phyloP scores from a whole-genome alignment of 331 rosid genomes.

The Saraca asoca region DNA sequence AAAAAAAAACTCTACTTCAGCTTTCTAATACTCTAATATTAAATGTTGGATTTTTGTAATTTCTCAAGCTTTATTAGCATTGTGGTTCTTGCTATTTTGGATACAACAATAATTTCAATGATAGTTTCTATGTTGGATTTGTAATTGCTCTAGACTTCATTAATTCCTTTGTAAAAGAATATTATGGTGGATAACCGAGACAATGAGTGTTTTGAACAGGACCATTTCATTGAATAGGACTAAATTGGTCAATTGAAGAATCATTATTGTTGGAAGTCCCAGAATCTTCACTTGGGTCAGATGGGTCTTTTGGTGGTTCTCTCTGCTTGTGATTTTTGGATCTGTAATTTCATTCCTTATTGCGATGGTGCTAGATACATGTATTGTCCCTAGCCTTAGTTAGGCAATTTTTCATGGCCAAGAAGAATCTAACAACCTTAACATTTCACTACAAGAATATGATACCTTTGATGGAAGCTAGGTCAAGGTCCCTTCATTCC shows the following conservation, averaged over 20 bases:
- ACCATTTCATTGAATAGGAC: constrained; percentile 44
- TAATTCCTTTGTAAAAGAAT: neutral
- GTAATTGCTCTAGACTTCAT: constrained; percentile 33
- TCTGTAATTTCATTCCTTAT: constrained; percentile 59
- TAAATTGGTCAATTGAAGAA: constrained; percentile 46
- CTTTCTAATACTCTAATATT: neutral
- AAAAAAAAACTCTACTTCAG: neutral
- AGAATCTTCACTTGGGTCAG: constrained; percentile 32
- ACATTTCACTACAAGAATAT: constrained; percentile 47
- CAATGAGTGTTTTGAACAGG: constrained; percentile 54
- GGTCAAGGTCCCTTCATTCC: constrained; percentile 50
- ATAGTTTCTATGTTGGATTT: constrained; percentile 31
- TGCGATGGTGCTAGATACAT: constrained; percentile 59
- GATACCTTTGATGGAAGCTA: constrained; percentile 71
- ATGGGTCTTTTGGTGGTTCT: constrained; percentile 55
- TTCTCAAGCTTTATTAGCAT: neutral
- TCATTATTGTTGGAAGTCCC: constrained; percentile 45
- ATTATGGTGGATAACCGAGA: constrained; percentile 32
- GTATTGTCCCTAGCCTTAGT: constrained; percentile 61
- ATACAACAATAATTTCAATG: constrained; percentile 19
- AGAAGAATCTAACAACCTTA: constrained; percentile 33
- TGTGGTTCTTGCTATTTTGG: neutral
- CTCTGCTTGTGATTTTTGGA: constrained; percentile 49
- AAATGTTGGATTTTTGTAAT: neutral
- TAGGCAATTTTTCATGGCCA: constrained; percentile 46